Conservation (phyloP, 306 rosid species). For the Vicia villosa region DNA sequence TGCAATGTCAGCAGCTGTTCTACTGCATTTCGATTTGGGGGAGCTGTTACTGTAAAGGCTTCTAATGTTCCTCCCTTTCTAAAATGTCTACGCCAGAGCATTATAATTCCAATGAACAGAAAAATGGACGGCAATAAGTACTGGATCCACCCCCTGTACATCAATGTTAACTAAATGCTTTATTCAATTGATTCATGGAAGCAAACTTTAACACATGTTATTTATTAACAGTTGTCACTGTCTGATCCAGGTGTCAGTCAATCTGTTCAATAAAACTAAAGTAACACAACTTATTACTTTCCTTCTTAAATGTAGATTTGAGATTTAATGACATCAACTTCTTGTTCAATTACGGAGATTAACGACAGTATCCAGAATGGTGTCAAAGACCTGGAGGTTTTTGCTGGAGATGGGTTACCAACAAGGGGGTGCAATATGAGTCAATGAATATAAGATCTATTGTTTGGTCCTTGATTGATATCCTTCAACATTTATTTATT, state of each 20-base stretch:
- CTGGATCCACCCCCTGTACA: conserved; percentile 88
- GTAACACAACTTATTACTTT: conserved; percentile 17
- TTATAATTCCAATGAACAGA: conserved; percentile 55
- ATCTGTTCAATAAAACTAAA: conserved; percentile 26
- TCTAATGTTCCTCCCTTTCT: conserved; percentile 59
- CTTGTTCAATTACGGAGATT: conserved; percentile 26
- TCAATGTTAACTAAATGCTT: conserved; percentile 32
- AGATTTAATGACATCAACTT: conserved; percentile 24
- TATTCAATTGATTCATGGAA: conserved; percentile 28
- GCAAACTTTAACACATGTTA: conserved; percentile 33
- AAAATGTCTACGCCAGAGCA: conserved; percentile 74
- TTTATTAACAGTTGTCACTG: conserved; percentile 27
- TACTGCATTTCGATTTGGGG: conserved; percentile 77
- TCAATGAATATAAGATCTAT: conserved; percentile 13
- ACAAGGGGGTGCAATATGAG: conserved; percentile 7
- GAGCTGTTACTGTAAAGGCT: conserved; percentile 65
- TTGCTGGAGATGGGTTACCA: conserved; percentile 31
- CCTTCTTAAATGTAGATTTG: conserved; percentile 21
- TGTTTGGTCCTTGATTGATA: conserved; percentile 10
- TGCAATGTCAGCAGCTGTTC: conserved; percentile 87
- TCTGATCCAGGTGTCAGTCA: conserved; percentile 31
- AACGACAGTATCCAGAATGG: conserved; percentile 30
- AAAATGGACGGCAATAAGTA: conserved; percentile 65
- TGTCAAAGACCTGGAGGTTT: conserved; percentile 6
- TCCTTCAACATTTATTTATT: conserved; percentile 17